Evolutionary conservation across 75 land plant genomes (phyloP), one percentile per base, ranked within the genome.

Genomic region (Cupressus sempervirens): DNA sequence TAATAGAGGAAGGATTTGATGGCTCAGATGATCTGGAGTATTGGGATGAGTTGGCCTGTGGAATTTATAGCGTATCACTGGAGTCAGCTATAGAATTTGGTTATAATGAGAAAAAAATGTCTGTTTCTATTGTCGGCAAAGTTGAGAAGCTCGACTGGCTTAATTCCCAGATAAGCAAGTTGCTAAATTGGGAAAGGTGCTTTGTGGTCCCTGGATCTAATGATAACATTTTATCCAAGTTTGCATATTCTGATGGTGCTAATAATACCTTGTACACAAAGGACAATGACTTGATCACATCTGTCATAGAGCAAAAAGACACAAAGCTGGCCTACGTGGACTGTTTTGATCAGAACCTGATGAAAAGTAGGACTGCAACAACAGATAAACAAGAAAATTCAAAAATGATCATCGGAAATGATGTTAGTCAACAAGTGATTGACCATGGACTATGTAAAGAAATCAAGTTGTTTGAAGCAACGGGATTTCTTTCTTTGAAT

Each of bases 41-140:
- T 86, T 97, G 99, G 99, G 92, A 96, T 79, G 99, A 97, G 76
- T 91, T 96, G 68, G 87, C 95, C 41, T 97, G 99, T 91, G 99
- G 95, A 30, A 89, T 96, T 12, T 93, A 96, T 81, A 96, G 97
- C 77, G 38, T 94, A 7, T 29, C 79, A 4, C 20, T 92, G 8
- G 81, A 82, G 20, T 70, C 81, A 43, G 26, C 43, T 26, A 48
- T 85, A 45, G 14, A 23, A 0, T 56, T 29, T 72, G 41, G 23
- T 1, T 32, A 7, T 73, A 4, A 20, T 45, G 15, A 36, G 2
- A 74, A 84, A 34, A 46, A 85, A 35, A 32, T 23, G 43, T 45
- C n/a, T 43, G 30, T 79, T 79, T 10, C 15, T 45, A 53, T 92
- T 36, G 56, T 82, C 52, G 91, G 93, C 45, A 70, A 86, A 88